A percentile compares a stretch with the other conserved stretches of the same genome.
Conservation (phyloP, 495 filamentous ascomycete species). For the Podospora pseudopauciseta region DNA sequence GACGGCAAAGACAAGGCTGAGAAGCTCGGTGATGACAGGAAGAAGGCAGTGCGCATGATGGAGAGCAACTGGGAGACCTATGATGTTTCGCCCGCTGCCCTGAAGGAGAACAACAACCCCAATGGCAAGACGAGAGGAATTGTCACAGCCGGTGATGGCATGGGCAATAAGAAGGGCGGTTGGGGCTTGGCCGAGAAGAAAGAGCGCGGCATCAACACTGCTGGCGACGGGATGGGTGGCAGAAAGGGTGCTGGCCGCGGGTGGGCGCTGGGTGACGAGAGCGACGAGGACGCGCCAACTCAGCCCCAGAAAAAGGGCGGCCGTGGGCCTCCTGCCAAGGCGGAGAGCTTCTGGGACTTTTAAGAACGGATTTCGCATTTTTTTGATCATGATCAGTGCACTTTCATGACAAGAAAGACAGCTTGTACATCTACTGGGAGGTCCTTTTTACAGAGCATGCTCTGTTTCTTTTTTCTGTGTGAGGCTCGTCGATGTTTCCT, state of each 20-base stretch:
- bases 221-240: constrained; percentile 73
- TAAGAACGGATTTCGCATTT: constrained; percentile 25
- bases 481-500: not conserved
- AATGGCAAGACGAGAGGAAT: constrained; percentile 30
- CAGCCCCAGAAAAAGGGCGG: constrained; percentile 37
- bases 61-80: constrained; percentile 61
- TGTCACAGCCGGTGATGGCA: constrained; percentile 64
- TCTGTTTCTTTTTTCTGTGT: not conserved
- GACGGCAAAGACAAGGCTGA: constrained; percentile 25
- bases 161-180: constrained; percentile 64
- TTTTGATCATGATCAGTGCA: too few species aligned
- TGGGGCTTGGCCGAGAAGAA: constrained; percentile 14
- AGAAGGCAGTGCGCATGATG: constrained; percentile 64
- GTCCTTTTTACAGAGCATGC: not conserved
- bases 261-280: constrained; percentile 60
- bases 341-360: constrained; percentile 54
- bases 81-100: constrained; percentile 55
- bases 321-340: constrained; percentile 27
- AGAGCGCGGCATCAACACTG: constrained; percentile 53
- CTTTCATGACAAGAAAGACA: not conserved
- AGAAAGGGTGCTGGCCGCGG: constrained; percentile 55
- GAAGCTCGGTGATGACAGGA: constrained; percentile 47
- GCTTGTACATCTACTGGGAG: not conserved
- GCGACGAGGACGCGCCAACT: constrained; percentile 35
- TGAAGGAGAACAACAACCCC: constrained; percentile 46